A percentile compares a stretch with the other conserved stretches of the same genome.
Conservation (phyloP, 1,139 yeast genomes). For the Protomyces lactucae-debilis region DNA sequence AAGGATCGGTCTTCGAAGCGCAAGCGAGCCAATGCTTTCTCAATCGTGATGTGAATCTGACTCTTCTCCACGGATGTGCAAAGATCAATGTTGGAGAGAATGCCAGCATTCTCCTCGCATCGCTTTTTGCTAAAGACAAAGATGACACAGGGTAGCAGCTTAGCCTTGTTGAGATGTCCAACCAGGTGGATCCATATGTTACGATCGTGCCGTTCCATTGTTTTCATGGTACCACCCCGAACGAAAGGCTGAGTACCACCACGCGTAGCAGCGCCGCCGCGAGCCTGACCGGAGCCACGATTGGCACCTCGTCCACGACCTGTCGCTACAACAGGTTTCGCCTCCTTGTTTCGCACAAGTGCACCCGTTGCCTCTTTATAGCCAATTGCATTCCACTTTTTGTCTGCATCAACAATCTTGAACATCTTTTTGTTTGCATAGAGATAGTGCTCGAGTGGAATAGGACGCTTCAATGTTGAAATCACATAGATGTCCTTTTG, state of each 20-base stretch:
- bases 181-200: conserved; percentile 73
- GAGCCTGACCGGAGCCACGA: conserved; percentile 35
- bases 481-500: conserved; percentile 93
- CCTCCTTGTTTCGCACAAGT: conserved; percentile 31
- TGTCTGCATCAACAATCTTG: conserved; percentile 68
- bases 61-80: conserved; percentile 79
- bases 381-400: conserved; percentile 62
- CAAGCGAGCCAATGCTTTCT: conserved; percentile 77
- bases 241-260: conserved; percentile 33
- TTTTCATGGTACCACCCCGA: conserved; percentile 49
- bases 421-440: conserved; percentile 69
- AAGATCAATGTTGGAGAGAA: conserved; percentile 65
- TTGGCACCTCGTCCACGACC: conserved; percentile 36
- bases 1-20: conserved; percentile 87
- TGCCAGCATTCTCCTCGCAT: conserved; percentile 88
- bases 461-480: conserved; percentile 92
- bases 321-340: conserved; percentile 35
- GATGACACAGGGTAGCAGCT: conserved; percentile 79
- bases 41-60: conserved; percentile 87
- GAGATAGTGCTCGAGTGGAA: conserved; percentile 78
- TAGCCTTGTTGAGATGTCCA: conserved; percentile 61
- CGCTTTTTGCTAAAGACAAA: conserved; percentile 91
- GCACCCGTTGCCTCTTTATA: conserved; percentile 33
- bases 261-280: conserved; percentile 39
- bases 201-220: conserved; percentile 34